phyloP scores from a whole-genome alignment of 805 yeast species.

The Ogataea henricii region DNA sequence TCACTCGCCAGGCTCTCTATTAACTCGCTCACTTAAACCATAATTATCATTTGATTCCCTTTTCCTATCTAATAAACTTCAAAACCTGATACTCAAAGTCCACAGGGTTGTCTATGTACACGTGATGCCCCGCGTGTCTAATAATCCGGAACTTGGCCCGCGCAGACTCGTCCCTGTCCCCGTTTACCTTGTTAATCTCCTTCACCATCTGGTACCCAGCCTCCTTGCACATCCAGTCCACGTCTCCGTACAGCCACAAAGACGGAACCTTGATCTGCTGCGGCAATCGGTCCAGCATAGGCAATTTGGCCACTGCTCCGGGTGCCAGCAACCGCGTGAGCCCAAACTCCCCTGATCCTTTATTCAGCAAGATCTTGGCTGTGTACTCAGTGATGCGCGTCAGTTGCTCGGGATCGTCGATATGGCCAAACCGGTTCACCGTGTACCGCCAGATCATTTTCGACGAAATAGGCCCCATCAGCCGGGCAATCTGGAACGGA shows the following conservation, averaged over 20 bases:
- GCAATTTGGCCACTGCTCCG: slow-evolving; percentile 58
- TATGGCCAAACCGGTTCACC: slow-evolving; percentile 43
- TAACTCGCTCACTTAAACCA: no score
- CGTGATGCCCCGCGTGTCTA: slow-evolving; percentile 54
- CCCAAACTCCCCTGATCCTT: slow-evolving; percentile 67
- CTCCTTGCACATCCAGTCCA: slow-evolving; percentile 69
- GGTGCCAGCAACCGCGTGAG: slow-evolving; percentile 60
- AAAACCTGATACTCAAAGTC: slow-evolving; percentile 32
- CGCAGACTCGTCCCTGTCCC: slow-evolving; percentile 9
- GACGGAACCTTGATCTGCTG: slow-evolving; percentile 43
- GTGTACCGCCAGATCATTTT: slow-evolving; percentile 57
- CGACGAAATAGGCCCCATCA: slow-evolving; percentile 56
- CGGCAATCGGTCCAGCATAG: slow-evolving; percentile 55
- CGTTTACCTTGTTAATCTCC: slow-evolving; percentile 31
- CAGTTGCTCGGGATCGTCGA: slow-evolving; percentile 32
- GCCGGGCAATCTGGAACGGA: slow-evolving; percentile 54
- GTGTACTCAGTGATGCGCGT: slow-evolving; percentile 55
- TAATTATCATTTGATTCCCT: no score
- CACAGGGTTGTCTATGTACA: slow-evolving; percentile 51
- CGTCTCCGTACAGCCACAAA: slow-evolving; percentile 66
- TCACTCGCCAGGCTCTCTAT: no score
- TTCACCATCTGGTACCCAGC: slow-evolving; percentile 53
- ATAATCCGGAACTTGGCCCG: slow-evolving; percentile 39
- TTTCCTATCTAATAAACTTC: slow-evolving; percentile 26
- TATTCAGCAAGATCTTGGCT: slow-evolving; percentile 51